phyloP scores from a whole-genome alignment of 2,329 filamentous ascomycete species.

The Setomelanomma holmii region DNA sequence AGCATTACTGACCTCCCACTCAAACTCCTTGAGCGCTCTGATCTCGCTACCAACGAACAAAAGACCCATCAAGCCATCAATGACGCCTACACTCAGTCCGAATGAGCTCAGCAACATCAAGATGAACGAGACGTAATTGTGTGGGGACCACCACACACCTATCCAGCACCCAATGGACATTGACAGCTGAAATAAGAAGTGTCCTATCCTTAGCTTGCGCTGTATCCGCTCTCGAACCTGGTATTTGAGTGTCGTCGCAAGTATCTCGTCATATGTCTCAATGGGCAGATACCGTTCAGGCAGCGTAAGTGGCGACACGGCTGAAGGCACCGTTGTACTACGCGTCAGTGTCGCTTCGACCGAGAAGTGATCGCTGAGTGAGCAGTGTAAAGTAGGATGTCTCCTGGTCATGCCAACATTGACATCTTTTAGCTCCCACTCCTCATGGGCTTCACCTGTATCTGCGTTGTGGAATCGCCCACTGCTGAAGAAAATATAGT shows the following conservation, averaged over 20 bases:
- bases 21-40: constrained; percentile 84
- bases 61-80: constrained; percentile 86
- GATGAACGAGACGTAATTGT: constrained; percentile 79
- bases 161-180: constrained; percentile 77
- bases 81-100: constrained; percentile 74
- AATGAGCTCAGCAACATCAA: constrained; percentile 82
- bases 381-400: constrained; percentile 82
- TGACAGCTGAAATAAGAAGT: constrained; percentile 74
- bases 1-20: constrained; percentile 76
- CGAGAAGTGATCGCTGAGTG: constrained; percentile 93
- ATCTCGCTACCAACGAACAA: constrained; percentile 88
- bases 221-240: constrained; percentile 74
- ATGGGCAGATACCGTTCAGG: constrained; percentile 51
- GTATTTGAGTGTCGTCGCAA: constrained; percentile 74
- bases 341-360: constrained; percentile 76
- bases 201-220: constrained; percentile 71
- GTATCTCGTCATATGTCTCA: constrained; percentile 73
- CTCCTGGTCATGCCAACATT: constrained; percentile 81
- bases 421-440: constrained; percentile 75
- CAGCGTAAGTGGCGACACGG: constrained; percentile 18
- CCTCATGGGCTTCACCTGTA: constrained; percentile 34
- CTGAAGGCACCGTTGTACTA: constrained; percentile 14
- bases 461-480: constrained; percentile 31
- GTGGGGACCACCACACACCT: constrained; percentile 84
- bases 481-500: constrained; percentile 83